Evolutionary conservation across 352 stramenopile genomes (phyloP), one percentile per base, ranked within the genome.

Genomic region (Phytopythium mirpurense): DNA sequence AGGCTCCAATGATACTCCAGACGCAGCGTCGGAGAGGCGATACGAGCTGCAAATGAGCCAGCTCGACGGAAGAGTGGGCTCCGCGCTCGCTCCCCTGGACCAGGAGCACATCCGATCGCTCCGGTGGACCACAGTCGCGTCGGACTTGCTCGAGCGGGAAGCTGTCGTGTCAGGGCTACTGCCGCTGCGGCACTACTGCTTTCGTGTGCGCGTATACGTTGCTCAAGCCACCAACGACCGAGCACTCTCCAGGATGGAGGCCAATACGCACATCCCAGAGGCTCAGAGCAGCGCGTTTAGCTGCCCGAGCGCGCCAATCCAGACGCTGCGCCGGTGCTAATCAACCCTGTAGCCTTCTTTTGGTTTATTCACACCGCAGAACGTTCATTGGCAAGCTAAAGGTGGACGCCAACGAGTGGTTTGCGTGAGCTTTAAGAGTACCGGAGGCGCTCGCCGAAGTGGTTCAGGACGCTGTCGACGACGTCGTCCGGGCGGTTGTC

Each of bases 401-500:
- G n/a, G n/a, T n/a, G n/a, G n/a, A n/a, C n/a, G n/a, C n/a, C n/a
- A n/a, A n/a, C n/a, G n/a, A n/a, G n/a, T n/a, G n/a, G n/a, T n/a
- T n/a, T n/a, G n/a, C n/a, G n/a, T 46, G 40, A 27, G 32, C 23
- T 9, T 49, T 14, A 32, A 4, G 23, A 18, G 29, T 38, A 24
- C 26, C 65, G 60, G n/a, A 60, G 53, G 16, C 48, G 53, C 47
- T 62, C 67, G 10, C 29, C 44, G 49, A 83, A 83, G 43, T 83
- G 63, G 29, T 59, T 52, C 27, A 79, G 57, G 4, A 73, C 63
- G 1, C 51, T 56, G 23, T 84, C 67, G 1, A 88, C 37, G 26
- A 89, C 68, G 19, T 78, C 51, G 19, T 51, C 42, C 16, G 78
- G 68, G 7, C 80, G 75, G 26, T 89, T 91, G 29, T 80, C 62